Evolutionary conservation across 1,284 basidiomycete genomes (phyloP), one percentile per base, ranked within the genome.

Genomic region (Tilletia setariae): DNA sequence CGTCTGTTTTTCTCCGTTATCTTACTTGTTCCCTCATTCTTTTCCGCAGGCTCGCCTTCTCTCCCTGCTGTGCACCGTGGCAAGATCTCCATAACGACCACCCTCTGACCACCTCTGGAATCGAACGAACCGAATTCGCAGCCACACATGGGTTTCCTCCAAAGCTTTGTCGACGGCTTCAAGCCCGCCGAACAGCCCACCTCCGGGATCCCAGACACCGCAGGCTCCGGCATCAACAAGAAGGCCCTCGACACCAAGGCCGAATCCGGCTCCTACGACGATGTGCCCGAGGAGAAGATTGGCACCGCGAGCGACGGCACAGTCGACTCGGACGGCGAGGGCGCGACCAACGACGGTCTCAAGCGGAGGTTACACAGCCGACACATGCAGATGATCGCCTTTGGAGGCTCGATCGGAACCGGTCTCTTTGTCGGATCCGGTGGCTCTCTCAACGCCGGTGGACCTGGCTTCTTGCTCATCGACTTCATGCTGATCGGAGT

Each of bases 381-480:
- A 11, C 74, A 76, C 70, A 74, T 76, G 44, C 73, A 75, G 64
- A 76, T 76, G 75, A 76, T 76, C 42, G 75, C 73, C 70, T 73
- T 76, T 63, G 78, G 76, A 16, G 74, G 78, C 44, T 75, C 75
- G 64, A 78, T 79, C 30, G 78, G 78, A 11, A 79, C 78, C 2
- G 78, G 78, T 72, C 70, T 79, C 13, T 79, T 78, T 30, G 73
- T 79, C 65, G 78, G 78, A n/a, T 72, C 72, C 1, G 79, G 77
- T 43, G 64, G 70, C 40, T 74, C 72, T 2, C 72, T 79, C 16
- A 67, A 69, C 28, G 72, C 70, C 6, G 77, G 74, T 11, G 79
- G 79, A 32, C 79, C 79, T 25, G 76, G 71, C 40, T 74, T 74
- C 69, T 69, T 78, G 2, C 65, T 79, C 15, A 70, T 80, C 16